Evolutionary conservation across 73 alveolate genomes (phyloP), one percentile per base, ranked within the genome.

Genomic region (Stentor roeselii): DNA sequence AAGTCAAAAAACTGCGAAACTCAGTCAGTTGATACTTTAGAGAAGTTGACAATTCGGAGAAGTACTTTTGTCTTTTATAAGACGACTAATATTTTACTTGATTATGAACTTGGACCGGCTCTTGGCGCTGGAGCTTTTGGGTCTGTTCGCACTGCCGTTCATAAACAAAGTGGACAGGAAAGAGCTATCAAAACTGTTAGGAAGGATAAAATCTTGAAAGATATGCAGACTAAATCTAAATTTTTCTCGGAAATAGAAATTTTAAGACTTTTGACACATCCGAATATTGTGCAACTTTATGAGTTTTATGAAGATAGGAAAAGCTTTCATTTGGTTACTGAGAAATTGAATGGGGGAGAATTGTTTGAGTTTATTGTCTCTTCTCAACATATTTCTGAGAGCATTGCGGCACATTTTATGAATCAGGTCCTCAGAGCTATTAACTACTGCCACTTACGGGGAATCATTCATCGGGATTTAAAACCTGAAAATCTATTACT

Each of bases 61-160:
- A 21, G 67, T 6, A 50, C 67, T 50, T 50, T 50, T 50, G 21
- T 50, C 21, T 50, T 50, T 21, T 21, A 50, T 21, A 50, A 50
- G 21, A 50, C 67, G 30, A 11, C 30, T 6, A 50, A 50, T 67
- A 67, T 67, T 27, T 14, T 11, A 27, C 27, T 14, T 21, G 41
- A 67, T 32, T 67, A 67, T 67, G 37, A 67, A 67, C 11, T 67
- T 15, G 80, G 37, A 67, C 41, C n/a, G 1, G 41, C 11, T 21
- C 41, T 67, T 30, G 84, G 84, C 32, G n/a, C 32, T 21, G 96
- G 96, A 3, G 96, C 96, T 21, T 91, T 88, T 60, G 96, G 96
- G 30, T 90, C 83, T 60, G 96, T 91, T 59, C 78, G 96, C 35
- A 78, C 84, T 60, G 91, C 93, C 39, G 78, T 83, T 14, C 96